A percentile compares a stretch with the other conserved stretches of the same genome.
Evolutionary conservation across 208 protist genomes (phyloP).

Genomic region (Crithidia sp.): DNA sequence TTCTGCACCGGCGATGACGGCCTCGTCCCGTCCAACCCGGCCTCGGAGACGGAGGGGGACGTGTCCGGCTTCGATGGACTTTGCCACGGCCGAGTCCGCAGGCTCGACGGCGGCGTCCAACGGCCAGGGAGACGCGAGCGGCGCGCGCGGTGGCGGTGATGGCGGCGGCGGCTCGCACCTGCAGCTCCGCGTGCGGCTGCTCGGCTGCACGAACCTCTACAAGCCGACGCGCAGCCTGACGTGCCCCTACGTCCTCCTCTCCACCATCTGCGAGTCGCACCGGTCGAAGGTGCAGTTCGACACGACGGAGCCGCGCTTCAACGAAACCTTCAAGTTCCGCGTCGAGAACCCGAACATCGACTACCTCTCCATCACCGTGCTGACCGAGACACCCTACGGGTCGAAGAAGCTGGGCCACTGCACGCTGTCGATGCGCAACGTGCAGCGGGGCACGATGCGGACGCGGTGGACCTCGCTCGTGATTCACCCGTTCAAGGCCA

Average conservation of each 20-base stretch:
- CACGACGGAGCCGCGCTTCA: conserved; percentile 66
- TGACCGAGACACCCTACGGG: conserved; percentile 84
- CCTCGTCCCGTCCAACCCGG: conserved; percentile 12
- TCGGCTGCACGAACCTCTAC: conserved; percentile 70
- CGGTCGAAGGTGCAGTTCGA: conserved; percentile 53
- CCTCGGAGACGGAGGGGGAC: conserved; percentile 35
- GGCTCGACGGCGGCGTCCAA: not conserved
- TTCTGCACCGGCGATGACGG: conserved; percentile 45
- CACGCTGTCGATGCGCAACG: conserved; percentile 75
- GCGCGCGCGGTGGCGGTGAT: not conserved
- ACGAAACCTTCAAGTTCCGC: conserved; percentile 70
- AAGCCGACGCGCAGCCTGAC: conserved; percentile 33
- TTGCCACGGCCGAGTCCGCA: not conserved
- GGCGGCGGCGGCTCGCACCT: conserved; percentile 1
- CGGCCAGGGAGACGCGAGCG: not conserved
- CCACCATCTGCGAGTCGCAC: conserved; percentile 68
- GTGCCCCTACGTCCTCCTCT: conserved; percentile 82
- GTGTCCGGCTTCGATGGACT: conserved; percentile 12
- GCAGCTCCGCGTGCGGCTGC: conserved; percentile 63
- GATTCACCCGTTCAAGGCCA: conserved; percentile 38
- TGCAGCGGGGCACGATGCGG: conserved; percentile 58
- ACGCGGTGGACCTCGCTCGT: conserved; percentile 78
- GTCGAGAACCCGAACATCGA: conserved; percentile 61
- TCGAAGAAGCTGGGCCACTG: conserved; percentile 79
- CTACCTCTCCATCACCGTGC: conserved; percentile 68